Conservation (phyloP, 140 eudicot genomes). For the Artemisia princeps region DNA sequence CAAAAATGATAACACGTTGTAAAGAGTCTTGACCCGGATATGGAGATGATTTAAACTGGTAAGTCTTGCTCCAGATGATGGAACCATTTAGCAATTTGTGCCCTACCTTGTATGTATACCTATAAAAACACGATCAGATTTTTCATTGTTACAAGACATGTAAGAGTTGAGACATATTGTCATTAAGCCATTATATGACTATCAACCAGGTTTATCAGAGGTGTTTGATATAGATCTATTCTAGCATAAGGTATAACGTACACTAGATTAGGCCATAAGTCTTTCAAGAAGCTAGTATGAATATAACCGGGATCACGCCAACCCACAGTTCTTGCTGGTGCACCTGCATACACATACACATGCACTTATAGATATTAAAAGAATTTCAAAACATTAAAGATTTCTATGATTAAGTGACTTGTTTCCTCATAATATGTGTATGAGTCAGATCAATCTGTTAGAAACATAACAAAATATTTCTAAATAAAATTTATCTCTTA, state of each 20-base stretch:
- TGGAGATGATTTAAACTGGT: conserved; percentile 54
- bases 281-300: conserved; percentile 42
- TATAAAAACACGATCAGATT: conserved; percentile 16
- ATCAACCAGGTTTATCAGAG: not conserved
- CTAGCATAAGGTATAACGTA: conserved; percentile 21
- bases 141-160: not conserved
- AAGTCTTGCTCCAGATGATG: conserved; percentile 40
- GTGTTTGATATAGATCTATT: not conserved
- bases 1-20: conserved; percentile 60
- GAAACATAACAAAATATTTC: not conserved
- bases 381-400: not conserved
- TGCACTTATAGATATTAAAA: not conserved
- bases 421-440: not conserved
- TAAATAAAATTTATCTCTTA: not conserved
- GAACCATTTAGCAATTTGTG: conserved; percentile 50
- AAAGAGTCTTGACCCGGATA: conserved; percentile 69
- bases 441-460: not conserved
- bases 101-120: conserved; percentile 63
- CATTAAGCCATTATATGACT: not conserved
- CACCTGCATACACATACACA: conserved; percentile 26
- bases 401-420: not conserved
- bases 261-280: conserved; percentile 54
- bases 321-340: conserved; percentile 46
- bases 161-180: not conserved
- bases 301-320: conserved; percentile 54